Evolutionary conservation across 495 filamentous ascomycete species (phyloP).

Genomic region (Neurospora sp.): DNA sequence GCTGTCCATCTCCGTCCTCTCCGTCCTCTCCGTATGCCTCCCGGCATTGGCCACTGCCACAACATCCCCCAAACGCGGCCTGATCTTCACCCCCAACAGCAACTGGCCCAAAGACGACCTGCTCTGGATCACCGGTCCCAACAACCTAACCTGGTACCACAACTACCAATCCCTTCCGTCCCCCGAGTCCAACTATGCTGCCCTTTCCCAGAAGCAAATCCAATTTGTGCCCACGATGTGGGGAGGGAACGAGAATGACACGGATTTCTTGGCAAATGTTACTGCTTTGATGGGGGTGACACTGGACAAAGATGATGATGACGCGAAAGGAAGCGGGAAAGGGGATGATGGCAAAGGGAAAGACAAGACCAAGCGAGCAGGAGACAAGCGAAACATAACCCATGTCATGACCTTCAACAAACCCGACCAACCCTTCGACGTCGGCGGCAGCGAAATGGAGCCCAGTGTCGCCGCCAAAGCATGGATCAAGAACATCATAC

Average conservation of each 20-base stretch:
- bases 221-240: conserved; percentile 61
- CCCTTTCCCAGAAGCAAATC: conserved; percentile 24
- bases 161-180: conserved; percentile 46
- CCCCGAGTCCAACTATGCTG: conserved; percentile 18
- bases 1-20: too few relatives aligned
- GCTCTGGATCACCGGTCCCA: conserved; percentile 33
- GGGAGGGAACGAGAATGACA: conserved; percentile 38
- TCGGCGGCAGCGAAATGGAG: conserved; percentile 43
- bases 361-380: not conserved
- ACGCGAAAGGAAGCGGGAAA: not conserved
- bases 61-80: conserved; percentile 44
- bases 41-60: not conserved
- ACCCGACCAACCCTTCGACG: conserved; percentile 39
- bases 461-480: conserved; percentile 44
- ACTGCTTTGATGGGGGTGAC: conserved; percentile 22
- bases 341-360: not conserved
- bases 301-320: not conserved
- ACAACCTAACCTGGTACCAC: conserved; percentile 60
- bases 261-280: conserved; percentile 38
- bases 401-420: conserved; percentile 57
- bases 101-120: conserved; percentile 39
- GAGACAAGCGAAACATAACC: conserved; percentile 29
- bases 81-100: conserved; percentile 41
- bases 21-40: too few relatives aligned
- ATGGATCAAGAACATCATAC: conserved; percentile 50